These are phyloP conservation scores for Alternaria arborescens DNA, from an alignment of 2,329 filamentous ascomycete species.

Conservation along the genomic window DNA sequence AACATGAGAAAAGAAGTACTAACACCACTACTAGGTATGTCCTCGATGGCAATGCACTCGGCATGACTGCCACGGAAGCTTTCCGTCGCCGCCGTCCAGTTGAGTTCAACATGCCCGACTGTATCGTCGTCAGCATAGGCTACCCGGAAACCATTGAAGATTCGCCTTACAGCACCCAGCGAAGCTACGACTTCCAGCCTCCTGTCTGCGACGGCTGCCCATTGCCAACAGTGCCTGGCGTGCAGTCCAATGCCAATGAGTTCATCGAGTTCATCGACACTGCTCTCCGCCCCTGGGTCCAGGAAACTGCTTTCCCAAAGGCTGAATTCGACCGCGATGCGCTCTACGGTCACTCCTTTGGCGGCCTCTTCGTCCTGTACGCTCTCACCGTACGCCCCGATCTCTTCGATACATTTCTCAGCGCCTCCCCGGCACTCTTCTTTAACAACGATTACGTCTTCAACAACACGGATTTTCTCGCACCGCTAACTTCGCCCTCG, in stretches of 20 bases:
- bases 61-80: constrained; percentile 39
- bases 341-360: constrained; percentile 61
- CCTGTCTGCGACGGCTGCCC: constrained; percentile 43
- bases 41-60: constrained; percentile 45
- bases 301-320: constrained; percentile 39
- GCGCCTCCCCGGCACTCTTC: constrained; percentile 59
- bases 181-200: constrained; percentile 41
- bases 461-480: constrained; percentile 30
- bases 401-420: constrained; percentile 57
- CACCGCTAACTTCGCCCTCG: constrained; percentile 20
- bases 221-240: constrained; percentile 37
- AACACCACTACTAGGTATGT: constrained; percentile 37
- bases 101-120: constrained; percentile 42
- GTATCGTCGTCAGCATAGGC: constrained; percentile 43
- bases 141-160: constrained; percentile 41
- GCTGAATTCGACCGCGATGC: constrained; percentile 51
- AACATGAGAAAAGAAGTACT: neutral
- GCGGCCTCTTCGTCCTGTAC: constrained; percentile 59
- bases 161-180: constrained; percentile 38
- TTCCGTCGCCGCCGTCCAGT: constrained; percentile 41
- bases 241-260: constrained; percentile 56
- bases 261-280: constrained; percentile 57
- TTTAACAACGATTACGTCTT: constrained; percentile 58
- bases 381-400: constrained; percentile 53
- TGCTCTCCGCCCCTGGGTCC: constrained; percentile 50